Conservation (phyloP, 2,329 filamentous ascomycete genomes). For the Penicillium sp. region DNA sequence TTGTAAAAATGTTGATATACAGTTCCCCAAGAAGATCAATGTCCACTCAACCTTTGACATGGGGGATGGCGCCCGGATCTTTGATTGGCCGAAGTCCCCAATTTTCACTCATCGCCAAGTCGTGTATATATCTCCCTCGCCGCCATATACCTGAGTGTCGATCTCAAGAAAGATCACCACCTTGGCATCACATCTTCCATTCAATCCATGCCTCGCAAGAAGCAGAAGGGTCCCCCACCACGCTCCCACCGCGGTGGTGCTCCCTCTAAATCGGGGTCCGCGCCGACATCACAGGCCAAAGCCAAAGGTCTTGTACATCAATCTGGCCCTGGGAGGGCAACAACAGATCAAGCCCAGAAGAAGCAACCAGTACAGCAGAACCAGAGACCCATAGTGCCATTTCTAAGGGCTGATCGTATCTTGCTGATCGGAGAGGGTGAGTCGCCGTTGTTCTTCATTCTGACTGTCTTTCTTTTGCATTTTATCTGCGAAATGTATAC, state of each 20-base stretch:
- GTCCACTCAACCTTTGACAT: too few species aligned
- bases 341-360: constrained; percentile 14
- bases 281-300: background rate
- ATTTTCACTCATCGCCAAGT: too few species aligned
- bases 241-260: constrained; percentile 13
- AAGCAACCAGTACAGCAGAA: constrained; percentile 23
- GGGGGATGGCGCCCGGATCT: constrained; percentile 17
- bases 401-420: constrained; percentile 42
- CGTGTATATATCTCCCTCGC: too few species aligned
- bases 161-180: too few species aligned
- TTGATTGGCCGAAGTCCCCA: constrained; percentile 19
- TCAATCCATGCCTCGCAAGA: constrained; percentile 26
- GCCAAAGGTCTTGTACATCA: background rate
- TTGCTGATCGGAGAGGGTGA: constrained; percentile 47
- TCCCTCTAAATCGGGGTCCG: constrained; percentile 5
- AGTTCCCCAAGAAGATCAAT: too few species aligned
- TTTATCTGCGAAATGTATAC: too few species aligned
- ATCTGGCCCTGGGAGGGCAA: constrained; percentile 6
- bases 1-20: too few species aligned
- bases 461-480: constrained; percentile 4
- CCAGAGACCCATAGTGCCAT: constrained; percentile 39
- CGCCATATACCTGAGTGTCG: too few species aligned
- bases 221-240: constrained; percentile 16
- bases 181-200: too few species aligned
- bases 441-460: constrained; percentile 18